phyloP scores from a whole-genome alignment of 2,329 filamentous ascomycete genomes.

The Aspergillus phoenicis region DNA sequence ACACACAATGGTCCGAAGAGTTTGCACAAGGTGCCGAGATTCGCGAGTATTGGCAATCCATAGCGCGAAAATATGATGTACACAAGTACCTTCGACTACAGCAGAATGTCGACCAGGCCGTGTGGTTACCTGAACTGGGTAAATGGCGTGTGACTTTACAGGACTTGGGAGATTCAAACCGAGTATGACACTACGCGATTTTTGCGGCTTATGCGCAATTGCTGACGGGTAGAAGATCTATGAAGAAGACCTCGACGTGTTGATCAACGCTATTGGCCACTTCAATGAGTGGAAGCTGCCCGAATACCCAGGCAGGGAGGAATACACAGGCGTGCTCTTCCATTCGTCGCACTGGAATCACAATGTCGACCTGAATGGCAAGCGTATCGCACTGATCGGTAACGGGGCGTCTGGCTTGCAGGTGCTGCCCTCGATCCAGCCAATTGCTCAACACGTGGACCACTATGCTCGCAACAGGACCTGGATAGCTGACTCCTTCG shows the following conservation, averaged over 20 bases:
- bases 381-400: constrained; percentile 61
- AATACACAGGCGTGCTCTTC: constrained; percentile 59
- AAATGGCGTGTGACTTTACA: constrained; percentile 59
- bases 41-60: constrained; percentile 63
- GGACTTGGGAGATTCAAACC: constrained; percentile 35
- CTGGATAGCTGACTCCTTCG: constrained; percentile 68
- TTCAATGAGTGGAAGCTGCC: constrained; percentile 69
- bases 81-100: constrained; percentile 60
- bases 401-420: constrained; percentile 66
- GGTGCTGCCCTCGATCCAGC: constrained; percentile 45
- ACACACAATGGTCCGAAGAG: constrained; percentile 68
- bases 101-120: constrained; percentile 57
- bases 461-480: constrained; percentile 67
- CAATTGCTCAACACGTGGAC: constrained; percentile 53
- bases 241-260: constrained; percentile 59
- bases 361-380: constrained; percentile 53
- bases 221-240: constrained; percentile 32
- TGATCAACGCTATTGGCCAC: constrained; percentile 65
- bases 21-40: constrained; percentile 71
- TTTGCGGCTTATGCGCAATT: neutral
- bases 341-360: constrained; percentile 65
- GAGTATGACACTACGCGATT: constrained; percentile 16
- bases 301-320: constrained; percentile 59
- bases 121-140: constrained; percentile 57
- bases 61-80: constrained; percentile 66